phyloP scores from a whole-genome alignment of 148 eudicot species.

The Vaccinium macrocarpon region DNA sequence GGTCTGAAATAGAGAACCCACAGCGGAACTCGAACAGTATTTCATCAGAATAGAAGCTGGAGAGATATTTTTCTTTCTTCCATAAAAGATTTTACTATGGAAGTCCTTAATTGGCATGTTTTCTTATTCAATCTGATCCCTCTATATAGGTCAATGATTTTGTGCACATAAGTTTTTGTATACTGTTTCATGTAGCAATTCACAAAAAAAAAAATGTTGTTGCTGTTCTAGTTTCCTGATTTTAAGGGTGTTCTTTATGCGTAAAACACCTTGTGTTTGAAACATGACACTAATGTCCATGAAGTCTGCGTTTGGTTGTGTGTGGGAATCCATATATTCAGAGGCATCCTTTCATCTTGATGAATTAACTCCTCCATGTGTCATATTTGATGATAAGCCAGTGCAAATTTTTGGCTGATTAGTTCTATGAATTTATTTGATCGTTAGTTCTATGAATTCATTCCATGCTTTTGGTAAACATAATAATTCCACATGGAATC shows the following conservation, averaged over 20 bases:
- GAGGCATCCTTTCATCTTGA: neutral
- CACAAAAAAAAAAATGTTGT: neutral
- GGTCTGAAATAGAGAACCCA: neutral
- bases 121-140: neutral
- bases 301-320: neutral
- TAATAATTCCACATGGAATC: neutral
- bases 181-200: neutral
- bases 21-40: neutral
- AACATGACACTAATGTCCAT: neutral
- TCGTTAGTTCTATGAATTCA: neutral
- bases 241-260: neutral
- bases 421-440: neutral
- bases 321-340: neutral
- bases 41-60: neutral
- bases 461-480: neutral
- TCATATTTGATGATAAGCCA: neutral
- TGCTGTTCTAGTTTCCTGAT: neutral
- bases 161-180: neutral
- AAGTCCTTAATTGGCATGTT: neutral
- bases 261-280: neutral
- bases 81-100: neutral
- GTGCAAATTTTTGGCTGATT: neutral
- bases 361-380: slow-evolving; percentile 1
- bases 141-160: neutral
- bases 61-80: neutral